These are phyloP conservation scores for Aspergillus amoenus DNA, from an alignment of 2,329 filamentous ascomycete species.

Conservation along the genomic window DNA sequence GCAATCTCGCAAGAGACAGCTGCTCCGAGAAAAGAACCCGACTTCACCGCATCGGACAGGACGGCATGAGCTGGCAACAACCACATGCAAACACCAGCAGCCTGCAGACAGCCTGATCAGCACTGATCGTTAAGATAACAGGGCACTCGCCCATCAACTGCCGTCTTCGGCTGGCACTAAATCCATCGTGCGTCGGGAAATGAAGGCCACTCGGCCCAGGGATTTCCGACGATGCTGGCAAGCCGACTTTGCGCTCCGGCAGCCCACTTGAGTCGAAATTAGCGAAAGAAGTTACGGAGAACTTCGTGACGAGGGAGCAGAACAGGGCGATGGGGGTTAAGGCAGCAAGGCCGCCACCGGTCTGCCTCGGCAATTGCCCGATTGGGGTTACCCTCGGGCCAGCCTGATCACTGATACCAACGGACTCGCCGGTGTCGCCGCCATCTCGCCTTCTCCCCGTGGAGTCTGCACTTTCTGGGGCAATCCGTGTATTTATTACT, in stretches of 20 bases:
- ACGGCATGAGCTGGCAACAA: background rate
- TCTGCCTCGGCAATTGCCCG: constrained; percentile 1
- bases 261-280: no score
- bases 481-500: constrained; percentile 6
- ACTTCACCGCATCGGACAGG: no score
- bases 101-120: background rate
- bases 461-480: background rate
- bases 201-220: background rate
- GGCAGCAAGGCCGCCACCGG: background rate
- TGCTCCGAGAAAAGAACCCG: no score
- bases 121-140: background rate
- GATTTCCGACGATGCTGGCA: background rate
- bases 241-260: background rate
- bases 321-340: background rate
- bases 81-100: background rate
- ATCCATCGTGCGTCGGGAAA: background rate
- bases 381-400: constrained; percentile 2
- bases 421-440: background rate
- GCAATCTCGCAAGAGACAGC: no score
- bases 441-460: background rate
- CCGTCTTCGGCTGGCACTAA: background rate
- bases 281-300: no score
- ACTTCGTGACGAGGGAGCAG: no score
- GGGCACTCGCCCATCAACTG: background rate
- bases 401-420: background rate